Evolutionary conservation across 2,329 filamentous ascomycete species (phyloP), one percentile per base, ranked within the genome.

Genomic region (Arthrobotrys pseudoclavata): DNA sequence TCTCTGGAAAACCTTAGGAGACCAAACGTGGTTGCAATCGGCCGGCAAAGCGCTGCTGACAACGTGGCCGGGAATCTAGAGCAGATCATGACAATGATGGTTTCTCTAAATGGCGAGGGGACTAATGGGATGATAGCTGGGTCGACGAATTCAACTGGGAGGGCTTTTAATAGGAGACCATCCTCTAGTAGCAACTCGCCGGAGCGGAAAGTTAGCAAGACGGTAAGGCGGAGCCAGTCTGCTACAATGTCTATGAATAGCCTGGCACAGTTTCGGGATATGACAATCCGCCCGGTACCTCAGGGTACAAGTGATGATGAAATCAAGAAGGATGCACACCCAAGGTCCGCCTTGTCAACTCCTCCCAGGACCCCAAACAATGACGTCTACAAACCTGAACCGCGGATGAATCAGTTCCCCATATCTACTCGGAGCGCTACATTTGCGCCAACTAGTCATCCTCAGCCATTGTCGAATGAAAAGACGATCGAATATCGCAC

Each of bases 401-500:
- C 18, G 9, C 50, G 67, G 29, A 66, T 53, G 52, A 48, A 55
- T 26, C 40, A 70, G 13, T 70, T 67, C 34, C 67, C 74, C 4
- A 50, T 71, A 13, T 26, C 67, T 20, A 66, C 62, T 9, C 74
- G 74, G 40, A 42, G 3, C 24, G 60, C 60, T 57, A 47, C 67
- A 18, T 52, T 64, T 24, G 26, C 74, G 7, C 50, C 74, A 24
- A 63, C 31, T 4, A 57, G 48, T 22, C 60, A 60, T 26, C 47
- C 67, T 3, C 67, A 53, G n/a, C 67, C 45, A n/a, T 29, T 69
- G 34, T 68, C 70, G 4, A 50, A 57, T 31, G 74, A 77, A 20
- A 67, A 57, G 42, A 67, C 67, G 20, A 71, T 71, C 29, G 74
- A 77, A 55, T 77, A 77, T 40, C 74, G 67, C 13, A 69, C 72